Percentiles rank a stretch among this genome's conserved stretches.
Conservation (phyloP, 306 rosid genomes). For the Cyamopsis tetragonoloba region DNA sequence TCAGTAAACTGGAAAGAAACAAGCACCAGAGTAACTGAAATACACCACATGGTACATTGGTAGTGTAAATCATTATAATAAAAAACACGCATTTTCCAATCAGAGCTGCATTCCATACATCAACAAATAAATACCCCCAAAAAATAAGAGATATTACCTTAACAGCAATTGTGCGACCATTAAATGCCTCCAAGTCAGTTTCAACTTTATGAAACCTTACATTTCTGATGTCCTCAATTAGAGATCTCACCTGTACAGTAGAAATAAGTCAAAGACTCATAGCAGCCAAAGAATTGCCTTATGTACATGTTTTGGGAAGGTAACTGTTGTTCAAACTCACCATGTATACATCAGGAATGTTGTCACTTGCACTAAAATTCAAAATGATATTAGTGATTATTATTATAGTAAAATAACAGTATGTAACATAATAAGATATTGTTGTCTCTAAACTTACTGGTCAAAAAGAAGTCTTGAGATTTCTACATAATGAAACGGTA, state of each 20-base stretch:
- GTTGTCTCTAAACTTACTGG: constrained; percentile 48
- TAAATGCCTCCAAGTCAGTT: constrained; percentile 80
- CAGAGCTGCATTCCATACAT: neutral
- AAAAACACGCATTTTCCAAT: neutral
- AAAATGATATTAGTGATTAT: constrained; percentile 19
- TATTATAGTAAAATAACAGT: neutral
- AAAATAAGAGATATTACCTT: constrained; percentile 48
- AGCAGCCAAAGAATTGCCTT: constrained; percentile 7
- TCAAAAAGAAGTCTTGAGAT: constrained; percentile 77
- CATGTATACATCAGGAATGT: constrained; percentile 72
- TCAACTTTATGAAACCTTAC: constrained; percentile 93
- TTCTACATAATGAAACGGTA: constrained; percentile 96
- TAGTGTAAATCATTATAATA: neutral
- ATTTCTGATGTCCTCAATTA: constrained; percentile 86
- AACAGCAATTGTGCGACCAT: constrained; percentile 85
- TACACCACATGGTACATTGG: neutral
- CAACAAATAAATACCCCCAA: neutral
- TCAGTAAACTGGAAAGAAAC: neutral
- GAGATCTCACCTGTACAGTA: constrained; percentile 70
- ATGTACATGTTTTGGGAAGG: constrained; percentile 11
- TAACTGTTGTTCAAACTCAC: constrained; percentile 50
- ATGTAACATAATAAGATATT: constrained; percentile 12
- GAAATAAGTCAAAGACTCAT: constrained; percentile 27
- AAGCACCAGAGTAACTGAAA: neutral
- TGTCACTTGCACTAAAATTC: constrained; percentile 68